Percentiles rank a stretch among this genome's conserved stretches.
These are phyloP conservation scores for Mariannaea sp. DNA, from an alignment of 2,329 filamentous ascomycete species.

Conservation along the genomic window DNA sequence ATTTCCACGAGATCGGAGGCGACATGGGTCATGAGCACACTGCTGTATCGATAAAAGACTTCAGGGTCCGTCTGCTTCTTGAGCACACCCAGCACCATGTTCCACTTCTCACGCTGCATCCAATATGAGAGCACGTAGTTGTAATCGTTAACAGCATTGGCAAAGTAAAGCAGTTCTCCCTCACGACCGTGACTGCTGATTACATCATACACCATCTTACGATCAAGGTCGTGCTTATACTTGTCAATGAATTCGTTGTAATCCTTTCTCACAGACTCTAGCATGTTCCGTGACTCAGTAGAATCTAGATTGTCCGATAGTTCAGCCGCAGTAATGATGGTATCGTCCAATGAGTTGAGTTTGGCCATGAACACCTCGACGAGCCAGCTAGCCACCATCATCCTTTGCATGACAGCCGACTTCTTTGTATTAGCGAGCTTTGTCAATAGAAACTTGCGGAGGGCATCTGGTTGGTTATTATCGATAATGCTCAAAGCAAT, in stretches of 20 bases:
- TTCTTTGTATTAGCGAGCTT: conserved; percentile 85
- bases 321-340: conserved; percentile 87
- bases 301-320: conserved; percentile 73
- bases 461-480: conserved; percentile 83
- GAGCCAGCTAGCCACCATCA: conserved; percentile 95
- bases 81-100: conserved; percentile 81
- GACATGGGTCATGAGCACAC: conserved; percentile 90
- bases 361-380: conserved; percentile 98
- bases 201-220: conserved; percentile 91
- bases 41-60: conserved; percentile 96
- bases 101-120: conserved; percentile 94
- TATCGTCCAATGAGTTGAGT: conserved; percentile 91
- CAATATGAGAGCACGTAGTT: conserved; percentile 96
- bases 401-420: conserved; percentile 84
- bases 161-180: conserved; percentile 89
- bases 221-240: conserved; percentile 86
- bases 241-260: conserved; percentile 87
- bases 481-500: conserved; percentile 92
- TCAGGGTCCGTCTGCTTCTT: conserved; percentile 92
- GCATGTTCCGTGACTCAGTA: conserved; percentile 71
- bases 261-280: conserved; percentile 73
- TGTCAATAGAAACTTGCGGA: conserved; percentile 85
- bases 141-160: conserved; percentile 85
- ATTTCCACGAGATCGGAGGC: conserved; percentile 91
- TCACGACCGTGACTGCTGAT: conserved; percentile 95